Conservation (phyloP, 148 eudicot genomes). For the Rhododendron griersonianum region DNA sequence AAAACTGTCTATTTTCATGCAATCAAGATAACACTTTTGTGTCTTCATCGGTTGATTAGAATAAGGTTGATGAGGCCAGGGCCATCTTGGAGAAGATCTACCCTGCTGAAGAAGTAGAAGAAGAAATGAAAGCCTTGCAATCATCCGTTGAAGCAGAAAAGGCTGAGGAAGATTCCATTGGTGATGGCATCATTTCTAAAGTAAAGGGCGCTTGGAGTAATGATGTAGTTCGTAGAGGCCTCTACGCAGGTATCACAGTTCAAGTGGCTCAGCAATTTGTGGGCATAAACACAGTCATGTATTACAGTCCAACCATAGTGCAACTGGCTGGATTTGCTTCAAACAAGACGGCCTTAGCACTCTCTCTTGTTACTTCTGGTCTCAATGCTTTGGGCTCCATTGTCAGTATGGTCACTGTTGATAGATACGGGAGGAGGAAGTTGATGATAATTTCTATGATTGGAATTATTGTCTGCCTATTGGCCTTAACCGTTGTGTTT, state of each 20-base stretch:
- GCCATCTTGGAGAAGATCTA: conserved; percentile 63
- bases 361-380: conserved; percentile 78
- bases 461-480: conserved; percentile 58
- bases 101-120: conserved; percentile 53
- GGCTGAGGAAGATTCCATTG: conserved; percentile 37
- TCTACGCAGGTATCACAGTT: conserved; percentile 72
- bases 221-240: conserved; percentile 62
- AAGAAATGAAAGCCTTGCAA: conserved; percentile 57
- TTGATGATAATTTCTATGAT: conserved; percentile 69
- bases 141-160: conserved; percentile 50
- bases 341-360: conserved; percentile 71
- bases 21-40: background rate
- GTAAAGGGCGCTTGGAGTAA: conserved; percentile 48
- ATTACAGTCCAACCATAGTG: conserved; percentile 83
- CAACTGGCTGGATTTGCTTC: conserved; percentile 85
- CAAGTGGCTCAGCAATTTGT: conserved; percentile 81
- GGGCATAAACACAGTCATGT: conserved; percentile 83
- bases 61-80: conserved; percentile 52
- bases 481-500: conserved; percentile 42
- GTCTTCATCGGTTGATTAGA: conserved; percentile 25
- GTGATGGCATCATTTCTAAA: conserved; percentile 32
- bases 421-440: conserved; percentile 70
- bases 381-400: conserved; percentile 68
- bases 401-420: conserved; percentile 68
- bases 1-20: background rate